phyloP scores from a whole-genome alignment of 2,329 filamentous ascomycete species.

The Ilyonectria mors-panacis region DNA sequence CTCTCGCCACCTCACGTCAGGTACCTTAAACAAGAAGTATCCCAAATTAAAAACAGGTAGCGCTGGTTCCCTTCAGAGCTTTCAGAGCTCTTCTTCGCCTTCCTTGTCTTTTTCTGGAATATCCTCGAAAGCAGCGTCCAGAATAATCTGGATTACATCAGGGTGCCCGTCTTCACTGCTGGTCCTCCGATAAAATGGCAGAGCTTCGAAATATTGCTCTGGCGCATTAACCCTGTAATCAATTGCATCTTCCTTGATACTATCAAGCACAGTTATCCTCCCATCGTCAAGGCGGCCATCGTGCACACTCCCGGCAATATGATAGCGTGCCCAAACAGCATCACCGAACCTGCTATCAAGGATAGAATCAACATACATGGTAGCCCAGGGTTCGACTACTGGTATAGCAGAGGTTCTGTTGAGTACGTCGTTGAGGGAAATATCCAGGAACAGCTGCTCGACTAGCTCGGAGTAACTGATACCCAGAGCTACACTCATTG shows the following conservation, averaged over 20 bases:
- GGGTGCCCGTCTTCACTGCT: slow-evolving; percentile 4
- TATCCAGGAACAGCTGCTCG: slow-evolving; percentile 15
- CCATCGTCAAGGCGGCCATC: background rate
- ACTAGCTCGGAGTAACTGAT: slow-evolving; percentile 4
- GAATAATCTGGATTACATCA: background rate
- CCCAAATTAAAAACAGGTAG: background rate
- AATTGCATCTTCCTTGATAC: slow-evolving; percentile 11
- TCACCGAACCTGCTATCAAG: slow-evolving; percentile 13
- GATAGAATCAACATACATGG: slow-evolving; percentile 15
- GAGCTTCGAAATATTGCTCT: slow-evolving; percentile 9
- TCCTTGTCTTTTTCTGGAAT: too few species aligned
- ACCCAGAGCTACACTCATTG: background rate
- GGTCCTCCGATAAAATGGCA: background rate
- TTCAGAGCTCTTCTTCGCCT: background rate
- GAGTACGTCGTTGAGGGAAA: slow-evolving; percentile 13
- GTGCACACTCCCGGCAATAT: background rate
- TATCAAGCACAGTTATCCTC: slow-evolving; percentile 2
- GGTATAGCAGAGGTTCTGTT: background rate
- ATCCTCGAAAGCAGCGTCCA: background rate
- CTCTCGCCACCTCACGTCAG: too few species aligned
- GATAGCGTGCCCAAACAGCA: slow-evolving; percentile 22
- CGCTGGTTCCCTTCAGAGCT: background rate
- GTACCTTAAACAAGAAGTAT: background rate
- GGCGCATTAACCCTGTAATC: background rate
- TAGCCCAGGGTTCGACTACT: slow-evolving; percentile 14